These are phyloP conservation scores for Pyrenochaeta sp. DNA, from an alignment of 2,329 filamentous ascomycete species.

Conservation along the genomic window DNA sequence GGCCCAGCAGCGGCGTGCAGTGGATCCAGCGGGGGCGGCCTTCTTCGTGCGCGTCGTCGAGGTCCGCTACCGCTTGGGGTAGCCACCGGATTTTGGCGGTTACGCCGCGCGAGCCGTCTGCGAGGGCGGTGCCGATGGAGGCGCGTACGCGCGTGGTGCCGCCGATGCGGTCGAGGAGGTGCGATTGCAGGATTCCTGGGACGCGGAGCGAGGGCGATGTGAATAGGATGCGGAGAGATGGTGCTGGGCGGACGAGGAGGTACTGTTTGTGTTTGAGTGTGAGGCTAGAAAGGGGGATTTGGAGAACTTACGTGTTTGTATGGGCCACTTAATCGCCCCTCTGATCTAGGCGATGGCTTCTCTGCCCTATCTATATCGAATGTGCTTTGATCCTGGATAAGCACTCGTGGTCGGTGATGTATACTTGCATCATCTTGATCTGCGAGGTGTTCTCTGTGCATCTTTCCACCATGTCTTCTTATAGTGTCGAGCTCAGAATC, in stretches of 20 bases:
- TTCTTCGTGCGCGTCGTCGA: constrained; percentile 57
- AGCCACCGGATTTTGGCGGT: constrained; percentile 80
- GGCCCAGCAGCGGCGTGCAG: constrained; percentile 74
- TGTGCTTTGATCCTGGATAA: constrained; percentile 57
- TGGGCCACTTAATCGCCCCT: constrained; percentile 53
- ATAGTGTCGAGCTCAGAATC: constrained; percentile 70
- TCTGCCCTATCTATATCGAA: constrained; percentile 33
- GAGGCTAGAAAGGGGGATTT: no score
- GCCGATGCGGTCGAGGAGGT: constrained; percentile 57
- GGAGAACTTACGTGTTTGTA: constrained; percentile 66
- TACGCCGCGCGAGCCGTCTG: constrained; percentile 69
- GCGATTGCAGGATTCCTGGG: constrained; percentile 58
- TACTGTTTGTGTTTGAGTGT: constrained; percentile 49
- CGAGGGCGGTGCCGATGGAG: constrained; percentile 66
- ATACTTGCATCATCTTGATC: constrained; percentile 54
- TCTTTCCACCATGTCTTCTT: constrained; percentile 67
- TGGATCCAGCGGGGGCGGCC: constrained; percentile 78
- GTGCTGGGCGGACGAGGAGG: constrained; percentile 56
- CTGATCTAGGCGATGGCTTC: constrained; percentile 21
- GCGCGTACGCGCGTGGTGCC: constrained; percentile 61
- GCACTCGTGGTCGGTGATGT: constrained; percentile 52
- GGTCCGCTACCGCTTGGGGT: constrained; percentile 37
- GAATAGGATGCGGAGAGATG: constrained; percentile 59
- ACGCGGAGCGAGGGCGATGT: constrained; percentile 59
- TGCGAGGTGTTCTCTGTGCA: constrained; percentile 63